Conservation (phyloP, 2,329 filamentous ascomycete genomes). For the Fusarium chaquense region DNA sequence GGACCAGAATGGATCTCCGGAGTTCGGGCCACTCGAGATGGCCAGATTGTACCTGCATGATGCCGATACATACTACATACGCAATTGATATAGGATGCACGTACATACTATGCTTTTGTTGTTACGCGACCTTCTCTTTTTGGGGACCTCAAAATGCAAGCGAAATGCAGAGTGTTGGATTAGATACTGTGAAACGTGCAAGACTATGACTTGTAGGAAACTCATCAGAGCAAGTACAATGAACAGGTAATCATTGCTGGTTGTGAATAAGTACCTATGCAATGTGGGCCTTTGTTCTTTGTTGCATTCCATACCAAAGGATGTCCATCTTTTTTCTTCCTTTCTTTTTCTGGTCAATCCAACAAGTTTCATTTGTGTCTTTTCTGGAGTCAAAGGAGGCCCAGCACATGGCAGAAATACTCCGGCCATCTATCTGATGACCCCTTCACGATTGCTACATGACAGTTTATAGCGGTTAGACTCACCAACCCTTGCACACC, state of each 20-base stretch:
- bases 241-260: background rate
- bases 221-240: background rate
- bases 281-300: slow-evolving; percentile 21
- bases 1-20: slow-evolving; percentile 42
- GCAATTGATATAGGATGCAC: slow-evolving; percentile 38
- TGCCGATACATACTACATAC: slow-evolving; percentile 22
- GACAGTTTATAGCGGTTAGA: slow-evolving; percentile 21
- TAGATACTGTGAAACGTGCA: slow-evolving; percentile 21
- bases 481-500: slow-evolving; percentile 8
- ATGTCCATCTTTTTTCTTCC: slow-evolving; percentile 23
- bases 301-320: slow-evolving; percentile 10
- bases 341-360: slow-evolving; percentile 23
- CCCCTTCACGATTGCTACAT: slow-evolving; percentile 18
- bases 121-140: slow-evolving; percentile 24
- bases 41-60: slow-evolving; percentile 48
- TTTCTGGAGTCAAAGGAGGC: slow-evolving; percentile 14
- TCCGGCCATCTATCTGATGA: slow-evolving; percentile 19
- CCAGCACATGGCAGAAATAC: slow-evolving; percentile 29
- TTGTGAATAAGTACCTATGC: background rate
- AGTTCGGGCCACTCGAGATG: slow-evolving; percentile 40
- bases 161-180: slow-evolving; percentile 10
- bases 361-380: slow-evolving; percentile 7
- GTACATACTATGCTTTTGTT: slow-evolving; percentile 17
- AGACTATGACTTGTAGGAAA: background rate
- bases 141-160: slow-evolving; percentile 11